phyloP scores from a whole-genome alignment of 352 stramenopile species.

The Globisporangium yorkense region DNA sequence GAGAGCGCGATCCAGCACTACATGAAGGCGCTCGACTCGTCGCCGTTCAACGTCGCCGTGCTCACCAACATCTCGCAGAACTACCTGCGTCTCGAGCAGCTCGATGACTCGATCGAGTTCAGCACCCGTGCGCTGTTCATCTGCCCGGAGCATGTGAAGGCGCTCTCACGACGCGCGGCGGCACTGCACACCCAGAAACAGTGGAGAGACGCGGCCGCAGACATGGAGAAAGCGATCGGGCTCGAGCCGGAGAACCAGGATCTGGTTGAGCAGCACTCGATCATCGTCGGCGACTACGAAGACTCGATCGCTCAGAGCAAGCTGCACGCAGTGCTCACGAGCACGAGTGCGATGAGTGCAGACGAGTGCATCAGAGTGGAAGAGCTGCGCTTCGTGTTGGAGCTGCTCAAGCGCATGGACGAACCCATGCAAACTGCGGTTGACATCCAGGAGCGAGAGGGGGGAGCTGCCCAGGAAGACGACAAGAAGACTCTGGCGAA shows the following conservation, averaged over 20 bases:
- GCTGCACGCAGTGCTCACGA: conserved; percentile 14
- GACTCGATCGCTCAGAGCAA: conserved; percentile 32
- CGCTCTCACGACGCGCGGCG: conserved; percentile 52
- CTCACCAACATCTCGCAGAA: conserved; percentile 71
- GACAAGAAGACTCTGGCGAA: conserved; percentile 1
- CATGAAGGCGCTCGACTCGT: conserved; percentile 57
- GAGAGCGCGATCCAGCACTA: conserved; percentile 47
- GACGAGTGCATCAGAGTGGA: conserved; percentile 11
- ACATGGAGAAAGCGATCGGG: conserved; percentile 44
- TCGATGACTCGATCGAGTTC: conserved; percentile 69
- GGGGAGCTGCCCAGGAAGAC: background rate
- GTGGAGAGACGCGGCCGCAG: conserved; percentile 35
- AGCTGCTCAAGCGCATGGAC: conserved; percentile 46
- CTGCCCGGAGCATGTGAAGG: conserved; percentile 53
- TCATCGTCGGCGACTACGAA: conserved; percentile 69
- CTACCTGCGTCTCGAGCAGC: conserved; percentile 36
- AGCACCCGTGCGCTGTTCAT: conserved; percentile 59
- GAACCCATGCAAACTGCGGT: conserved; percentile 6
- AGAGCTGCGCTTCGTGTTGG: conserved; percentile 41
- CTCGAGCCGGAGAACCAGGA: conserved; percentile 52
- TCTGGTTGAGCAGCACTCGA: conserved; percentile 61
- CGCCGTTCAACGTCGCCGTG: conserved; percentile 50
- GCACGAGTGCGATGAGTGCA: background rate
- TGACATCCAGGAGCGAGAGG: conserved; percentile 4
- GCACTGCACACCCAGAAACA: conserved; percentile 47